These are phyloP conservation scores for Xerocomellus intermedius DNA, from an alignment of 768 basidiomycete species.

Conservation along the genomic window DNA sequence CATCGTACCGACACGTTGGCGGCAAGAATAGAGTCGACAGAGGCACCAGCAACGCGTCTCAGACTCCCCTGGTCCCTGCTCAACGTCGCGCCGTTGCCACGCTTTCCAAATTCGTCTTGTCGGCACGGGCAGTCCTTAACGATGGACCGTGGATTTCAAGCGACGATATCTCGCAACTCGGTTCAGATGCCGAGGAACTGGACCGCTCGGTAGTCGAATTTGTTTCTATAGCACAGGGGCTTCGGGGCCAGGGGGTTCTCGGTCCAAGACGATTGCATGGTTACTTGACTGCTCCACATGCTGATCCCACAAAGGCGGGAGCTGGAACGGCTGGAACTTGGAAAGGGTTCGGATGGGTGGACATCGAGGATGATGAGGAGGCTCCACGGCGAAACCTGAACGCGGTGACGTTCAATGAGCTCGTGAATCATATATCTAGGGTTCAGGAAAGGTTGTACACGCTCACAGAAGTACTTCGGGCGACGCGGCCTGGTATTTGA, in stretches of 20 bases:
- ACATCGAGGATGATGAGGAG: constrained; percentile 34
- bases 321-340: constrained; percentile 51
- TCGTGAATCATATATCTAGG: constrained; percentile 25
- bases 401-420: constrained; percentile 31
- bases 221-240: constrained; percentile 57
- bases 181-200: constrained; percentile 69
- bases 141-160: constrained; percentile 27
- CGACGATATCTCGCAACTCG: constrained; percentile 46
- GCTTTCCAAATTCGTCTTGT: constrained; percentile 82
- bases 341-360: constrained; percentile 55
- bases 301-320: constrained; percentile 44
- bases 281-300: constrained; percentile 34
- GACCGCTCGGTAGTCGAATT: constrained; percentile 68
- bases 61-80: constrained; percentile 65
- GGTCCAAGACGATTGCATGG: constrained; percentile 39
- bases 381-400: constrained; percentile 30
- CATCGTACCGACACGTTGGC: constrained; percentile 56
- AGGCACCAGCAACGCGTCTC: constrained; percentile 38
- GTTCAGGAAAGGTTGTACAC: constrained; percentile 31
- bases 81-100: constrained; percentile 85
- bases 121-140: constrained; percentile 74
- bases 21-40: constrained; percentile 32
- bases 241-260: constrained; percentile 25
- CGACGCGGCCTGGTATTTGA: constrained; percentile 21
- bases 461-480: constrained; percentile 20